Evolutionary conservation across 2,329 filamentous ascomycete species (phyloP).

Genomic region (Pyricularia sp.): DNA sequence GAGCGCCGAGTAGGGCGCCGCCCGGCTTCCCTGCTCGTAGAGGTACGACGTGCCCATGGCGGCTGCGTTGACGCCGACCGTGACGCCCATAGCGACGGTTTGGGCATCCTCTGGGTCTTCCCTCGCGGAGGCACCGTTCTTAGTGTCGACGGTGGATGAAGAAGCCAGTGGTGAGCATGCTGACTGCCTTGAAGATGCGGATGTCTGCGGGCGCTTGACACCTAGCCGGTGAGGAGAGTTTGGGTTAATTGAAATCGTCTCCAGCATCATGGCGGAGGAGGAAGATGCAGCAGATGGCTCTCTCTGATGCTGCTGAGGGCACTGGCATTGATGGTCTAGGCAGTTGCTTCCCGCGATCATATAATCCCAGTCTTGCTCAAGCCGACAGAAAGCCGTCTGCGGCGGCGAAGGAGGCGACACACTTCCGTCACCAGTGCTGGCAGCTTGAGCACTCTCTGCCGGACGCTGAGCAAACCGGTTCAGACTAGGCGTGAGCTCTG

Average conservation of each 20-base stretch:
- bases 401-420: neutral
- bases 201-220: neutral
- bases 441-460: neutral
- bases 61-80: constrained; percentile 44
- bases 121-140: neutral
- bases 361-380: neutral
- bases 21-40: constrained; percentile 37
- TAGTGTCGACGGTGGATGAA: neutral
- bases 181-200: neutral
- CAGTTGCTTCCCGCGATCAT: neutral
- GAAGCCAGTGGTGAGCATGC: neutral
- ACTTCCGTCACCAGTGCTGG: neutral
- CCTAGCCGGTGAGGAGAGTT: neutral
- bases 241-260: fast-evolving
- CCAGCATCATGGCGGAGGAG: neutral
- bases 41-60: constrained; percentile 47
- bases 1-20: constrained; percentile 42
- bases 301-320: neutral
- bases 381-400: neutral
- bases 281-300: neutral
- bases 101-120: constrained; percentile 16
- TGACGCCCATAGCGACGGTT: constrained; percentile 35
- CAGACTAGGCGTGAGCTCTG: neutral
- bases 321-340: neutral
- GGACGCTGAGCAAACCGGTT: neutral